These are phyloP conservation scores for Hansenula lynferdii DNA, from an alignment of 1,139 yeast genomes.

Conservation along the genomic window DNA sequence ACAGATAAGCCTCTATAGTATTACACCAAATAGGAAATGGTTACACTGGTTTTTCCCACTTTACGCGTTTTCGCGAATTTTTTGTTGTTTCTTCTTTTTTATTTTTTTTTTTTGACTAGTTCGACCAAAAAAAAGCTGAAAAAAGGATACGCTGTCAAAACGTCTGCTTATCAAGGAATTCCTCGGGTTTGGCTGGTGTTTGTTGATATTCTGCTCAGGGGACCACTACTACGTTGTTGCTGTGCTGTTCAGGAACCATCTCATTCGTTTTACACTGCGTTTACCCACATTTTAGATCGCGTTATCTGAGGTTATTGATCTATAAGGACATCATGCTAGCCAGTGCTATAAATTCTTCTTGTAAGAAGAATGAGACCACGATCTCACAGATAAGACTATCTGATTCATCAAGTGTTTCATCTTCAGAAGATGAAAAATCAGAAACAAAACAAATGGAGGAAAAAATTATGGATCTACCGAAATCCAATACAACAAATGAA, in stretches of 20 bases:
- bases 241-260: background rate
- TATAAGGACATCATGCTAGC: background rate
- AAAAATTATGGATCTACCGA: background rate
- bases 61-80: too few relatives aligned
- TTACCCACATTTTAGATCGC: too few relatives aligned
- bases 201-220: background rate
- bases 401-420: conserved; percentile 3
- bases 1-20: conserved; percentile 7
- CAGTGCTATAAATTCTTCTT: background rate
- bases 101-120: background rate
- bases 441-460: background rate
- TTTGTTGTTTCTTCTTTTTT: background rate
- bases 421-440: conserved; percentile 2
- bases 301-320: too few relatives aligned
- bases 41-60: too few relatives aligned
- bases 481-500: background rate
- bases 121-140: background rate
- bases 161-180: background rate
- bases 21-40: too few relatives aligned
- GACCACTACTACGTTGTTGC: background rate
- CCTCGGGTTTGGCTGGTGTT: background rate
- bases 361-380: conserved; percentile 6
- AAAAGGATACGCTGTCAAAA: conserved; percentile 3
- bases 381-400: conserved; percentile 8
- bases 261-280: background rate